phyloP scores from a whole-genome alignment of 2,329 filamentous ascomycete species.

The Leptodontidium sp. region DNA sequence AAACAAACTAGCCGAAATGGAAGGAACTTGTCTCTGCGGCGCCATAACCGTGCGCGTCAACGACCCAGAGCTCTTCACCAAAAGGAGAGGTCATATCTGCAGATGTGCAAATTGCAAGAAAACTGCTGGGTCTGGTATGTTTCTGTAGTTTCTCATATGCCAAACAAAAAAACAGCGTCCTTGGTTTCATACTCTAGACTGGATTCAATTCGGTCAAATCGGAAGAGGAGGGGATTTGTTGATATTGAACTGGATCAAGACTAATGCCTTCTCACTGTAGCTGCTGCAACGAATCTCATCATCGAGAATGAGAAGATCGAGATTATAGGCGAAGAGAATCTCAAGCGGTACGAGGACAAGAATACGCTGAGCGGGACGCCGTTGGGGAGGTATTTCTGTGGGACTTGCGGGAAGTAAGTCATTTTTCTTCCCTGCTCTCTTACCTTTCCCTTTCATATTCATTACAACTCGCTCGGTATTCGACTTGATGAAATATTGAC shows the following conservation, averaged over 20 bases:
- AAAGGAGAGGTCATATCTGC: conserved; percentile 56
- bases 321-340: conserved; percentile 49
- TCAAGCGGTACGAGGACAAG: conserved; percentile 55
- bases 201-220: too few species aligned
- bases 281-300: conserved; percentile 42
- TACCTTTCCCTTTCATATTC: background rate
- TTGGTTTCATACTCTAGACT: background rate
- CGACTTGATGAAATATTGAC: conserved; percentile 7
- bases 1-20: conserved; percentile 26
- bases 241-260: background rate
- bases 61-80: conserved; percentile 56
- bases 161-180: background rate
- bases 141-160: background rate
- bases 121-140: conserved; percentile 49
- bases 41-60: conserved; percentile 57
- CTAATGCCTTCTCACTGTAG: background rate
- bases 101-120: conserved; percentile 62
- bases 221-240: too few species aligned
- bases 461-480: background rate
- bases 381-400: conserved; percentile 55
- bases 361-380: conserved; percentile 56
- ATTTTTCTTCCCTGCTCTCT: background rate
- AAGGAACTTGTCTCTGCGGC: conserved; percentile 55
- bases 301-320: conserved; percentile 52
- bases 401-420: conserved; percentile 54